Conservation (phyloP, 306 rosid genomes). For the Casuarina equisetifolia region DNA sequence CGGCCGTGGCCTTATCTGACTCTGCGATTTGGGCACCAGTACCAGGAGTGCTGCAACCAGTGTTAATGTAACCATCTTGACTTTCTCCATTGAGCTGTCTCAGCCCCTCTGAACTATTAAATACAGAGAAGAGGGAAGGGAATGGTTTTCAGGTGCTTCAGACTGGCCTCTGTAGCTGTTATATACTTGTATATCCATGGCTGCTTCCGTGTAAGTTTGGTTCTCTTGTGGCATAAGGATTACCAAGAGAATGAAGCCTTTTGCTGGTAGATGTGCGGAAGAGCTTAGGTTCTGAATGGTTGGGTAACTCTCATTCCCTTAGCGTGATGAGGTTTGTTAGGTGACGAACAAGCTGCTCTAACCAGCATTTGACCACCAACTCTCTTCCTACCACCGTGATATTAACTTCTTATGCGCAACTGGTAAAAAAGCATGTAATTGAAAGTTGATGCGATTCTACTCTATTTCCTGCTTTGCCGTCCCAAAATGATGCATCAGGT, state of each 20-base stretch:
- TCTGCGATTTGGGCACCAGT: slow-evolving; percentile 33
- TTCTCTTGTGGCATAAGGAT: slow-evolving; percentile 17
- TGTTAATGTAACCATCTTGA: slow-evolving; percentile 22
- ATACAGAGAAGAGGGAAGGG: slow-evolving; percentile 15
- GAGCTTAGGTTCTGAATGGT: slow-evolving; percentile 32
- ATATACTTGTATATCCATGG: slow-evolving; percentile 33
- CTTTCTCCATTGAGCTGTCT: slow-evolving; percentile 36
- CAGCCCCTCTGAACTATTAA: slow-evolving; percentile 6
- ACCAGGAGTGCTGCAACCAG: slow-evolving; percentile 31
- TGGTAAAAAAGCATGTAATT: too few relatives aligned
- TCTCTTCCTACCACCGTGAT: slow-evolving; percentile 22
- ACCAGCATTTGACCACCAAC: slow-evolving; percentile 26
- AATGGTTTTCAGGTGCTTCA: slow-evolving; percentile 28
- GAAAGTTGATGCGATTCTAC: too few relatives aligned
- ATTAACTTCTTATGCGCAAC: too few relatives aligned
- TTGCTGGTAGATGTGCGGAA: slow-evolving; percentile 7
- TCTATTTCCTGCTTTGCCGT: too few relatives aligned
- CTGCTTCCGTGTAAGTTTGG: slow-evolving; percentile 27
- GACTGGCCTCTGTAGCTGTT: slow-evolving; percentile 24
- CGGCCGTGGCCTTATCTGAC: slow-evolving; percentile 11
- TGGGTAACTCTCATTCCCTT: slow-evolving; percentile 38
- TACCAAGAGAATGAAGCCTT: slow-evolving; percentile 47
- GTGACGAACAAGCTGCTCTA: slow-evolving; percentile 33
- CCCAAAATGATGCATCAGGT: too few relatives aligned
- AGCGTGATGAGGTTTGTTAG: slow-evolving; percentile 61